Base-by-base conservation (phyloP, 768 basidiomycete genomes). In the Phaffia australis region DNA sequence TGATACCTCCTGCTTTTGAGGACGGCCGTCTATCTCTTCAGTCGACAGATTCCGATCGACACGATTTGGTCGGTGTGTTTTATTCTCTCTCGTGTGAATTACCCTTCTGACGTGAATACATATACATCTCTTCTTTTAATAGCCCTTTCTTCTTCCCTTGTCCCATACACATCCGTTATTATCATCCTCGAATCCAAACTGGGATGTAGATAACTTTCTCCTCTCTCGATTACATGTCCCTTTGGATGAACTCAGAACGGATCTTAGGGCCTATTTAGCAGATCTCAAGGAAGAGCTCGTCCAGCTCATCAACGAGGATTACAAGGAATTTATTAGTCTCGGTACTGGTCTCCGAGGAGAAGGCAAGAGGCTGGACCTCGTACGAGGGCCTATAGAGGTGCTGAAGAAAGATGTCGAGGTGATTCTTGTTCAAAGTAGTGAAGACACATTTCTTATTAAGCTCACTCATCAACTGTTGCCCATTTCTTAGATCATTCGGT, bases 301-400 rank as follows among this genome's bases (percentile, higher is more conserved):
- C 35, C 85, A 85, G 72, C 84, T 98, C 73, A 95, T 98, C 75
- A 98, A 99, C 76, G 87, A 91, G 71, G 95, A 98, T 77, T 99
- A 98, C 73, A 92, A 92, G 75, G 92, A 92, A 18, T 99, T 98
- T 75, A 94, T 98, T 72, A 90, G 88, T 71, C 80, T 99, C 35
- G 93, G 93, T 70, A 92, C 93, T 3, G 91, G 97, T 72, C 75
- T 98, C 70, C 82, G 85, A 70, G 90, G 87, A 54, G 93, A 97
- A 77, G 87, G 88, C 2, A 79, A 80, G 49, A 80, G 89, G 70
- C 75, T 94, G 71, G 80, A 81, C 66, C 79, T 81, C 66, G 74
- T 99, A 65, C 84, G 85, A 70, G 76, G 75, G 29, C 93, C 94
- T 0, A 75, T 99, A 60, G 76, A 73, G 11, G 80, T 79, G 25